Evolutionary conservation across 345 rosid species (phyloP), one percentile per base, ranked within the genome.

Genomic region (Populus tremula): DNA sequence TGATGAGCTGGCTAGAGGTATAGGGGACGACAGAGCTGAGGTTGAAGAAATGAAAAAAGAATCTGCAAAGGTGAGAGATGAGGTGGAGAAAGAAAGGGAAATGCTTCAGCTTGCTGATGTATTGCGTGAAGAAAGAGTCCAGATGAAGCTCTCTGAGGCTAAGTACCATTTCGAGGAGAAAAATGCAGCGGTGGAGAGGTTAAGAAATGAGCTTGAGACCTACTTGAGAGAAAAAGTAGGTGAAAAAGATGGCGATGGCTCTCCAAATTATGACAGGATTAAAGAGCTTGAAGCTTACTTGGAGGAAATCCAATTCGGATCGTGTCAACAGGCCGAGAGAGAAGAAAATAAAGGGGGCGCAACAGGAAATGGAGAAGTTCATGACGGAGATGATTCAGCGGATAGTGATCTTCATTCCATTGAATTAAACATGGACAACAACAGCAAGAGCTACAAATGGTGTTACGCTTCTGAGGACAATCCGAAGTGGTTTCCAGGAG

Each of bases 31-130:
- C 65, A 85, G 91, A 75, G 93, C 91, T 8, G 86, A 81, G 74
- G 90, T 78, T 0, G 94, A 89, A 79, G 84, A 86, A 79, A 54
- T 90, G 83, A 90, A 88, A 81, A 88, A 84, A 77, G 90, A 90
- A 71, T 85, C 97, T 0, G 88, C 72, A 31, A 86, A 88, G 73
- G 90, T 86, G n/a, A 74, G 84, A 70, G 93, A 92, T 53, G 98
- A 96, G 78, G 90, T 93, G 62, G 99, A 93, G 83, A 89, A 90
- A 81, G 99, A 96, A 82, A 89, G 99, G 86, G 92, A 92, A 79
- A 96, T 96, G 98, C 92, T 96, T 87, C 97, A 88, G 73, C 78
- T 96, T 6, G 99, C 98, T 8, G 99, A 93, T 82, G 91, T 92
- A 36, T 77, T 92, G 83, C 92, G 99, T 0, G 98, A 96, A 84